A percentile compares a stretch with the other conserved stretches of the same genome.
Conservation (phyloP, 306 rosid genomes). For the Potentilla sterilis region DNA sequence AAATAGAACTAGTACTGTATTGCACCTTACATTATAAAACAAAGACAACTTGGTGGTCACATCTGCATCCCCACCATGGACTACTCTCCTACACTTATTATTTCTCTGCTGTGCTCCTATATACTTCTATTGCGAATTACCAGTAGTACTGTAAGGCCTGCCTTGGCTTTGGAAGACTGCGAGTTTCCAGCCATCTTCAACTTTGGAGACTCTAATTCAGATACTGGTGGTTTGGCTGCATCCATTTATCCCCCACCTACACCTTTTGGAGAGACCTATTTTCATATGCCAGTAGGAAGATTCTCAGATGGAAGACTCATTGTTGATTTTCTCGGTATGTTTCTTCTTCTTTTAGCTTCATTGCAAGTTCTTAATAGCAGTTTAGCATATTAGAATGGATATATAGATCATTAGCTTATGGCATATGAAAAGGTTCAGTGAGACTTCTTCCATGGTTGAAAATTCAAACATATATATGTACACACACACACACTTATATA, state of each 20-base stretch:
- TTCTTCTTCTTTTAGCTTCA: no score
- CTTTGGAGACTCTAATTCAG: constrained; percentile 57
- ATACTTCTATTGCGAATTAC: not conserved
- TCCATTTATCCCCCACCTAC: not conserved
- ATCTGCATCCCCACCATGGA: not conserved
- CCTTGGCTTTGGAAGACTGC: constrained; percentile 22
- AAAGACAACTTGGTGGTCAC: no score
- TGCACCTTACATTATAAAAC: no score
- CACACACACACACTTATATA: not conserved
- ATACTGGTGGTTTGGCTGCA: constrained; percentile 47
- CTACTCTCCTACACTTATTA: not conserved
- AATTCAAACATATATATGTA: no score
- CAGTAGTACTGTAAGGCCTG: constrained; percentile 3
- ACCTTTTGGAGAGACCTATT: constrained; percentile 52
- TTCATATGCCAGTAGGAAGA: constrained; percentile 39
- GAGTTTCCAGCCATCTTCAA: constrained; percentile 50
- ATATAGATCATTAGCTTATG: not conserved
- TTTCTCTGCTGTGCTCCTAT: not conserved
- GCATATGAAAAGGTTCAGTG: not conserved
- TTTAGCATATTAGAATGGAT: no score
- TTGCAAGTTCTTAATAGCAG: no score
- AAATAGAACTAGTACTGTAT: no score
- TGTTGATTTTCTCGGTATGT: constrained; percentile 30
- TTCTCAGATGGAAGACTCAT: constrained; percentile 42
- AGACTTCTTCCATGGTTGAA: not conserved